Base-by-base conservation (phyloP, 2,329 filamentous ascomycete species). In the Diaporthe capsici region DNA sequence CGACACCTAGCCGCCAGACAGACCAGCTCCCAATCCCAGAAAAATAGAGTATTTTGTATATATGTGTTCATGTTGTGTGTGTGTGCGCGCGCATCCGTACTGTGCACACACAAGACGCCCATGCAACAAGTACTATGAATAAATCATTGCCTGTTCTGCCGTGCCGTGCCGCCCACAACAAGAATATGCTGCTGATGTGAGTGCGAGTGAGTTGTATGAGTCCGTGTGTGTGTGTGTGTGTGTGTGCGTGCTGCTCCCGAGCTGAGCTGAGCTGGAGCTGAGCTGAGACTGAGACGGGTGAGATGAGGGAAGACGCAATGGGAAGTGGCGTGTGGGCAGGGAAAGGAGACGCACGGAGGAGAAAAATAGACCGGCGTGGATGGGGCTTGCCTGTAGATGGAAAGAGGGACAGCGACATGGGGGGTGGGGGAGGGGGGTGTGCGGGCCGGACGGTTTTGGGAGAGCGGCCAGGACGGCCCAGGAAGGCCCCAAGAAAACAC, bases 261-360 rank as follows among this genome's bases (percentile, higher is more conserved):
- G 63, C 63, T 49, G 63, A 51, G 44, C 63, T 70, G 65, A 70
- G 65, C 65, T 68, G 65, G 65, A 68, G 65, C 65, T 53, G 65
- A 68, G 65, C 47, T 68, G 65, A 70, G 65, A 70, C 49, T 13
- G 34, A 42, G 65, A 70, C 65, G 65, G 65, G 49, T 70, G 65
- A 68, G 65, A 68, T 53, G 65, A 42, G 65, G 34, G 49, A 39
- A 70, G 65, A 70, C 65, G 49, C 49, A 70, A 70, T 55, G 22
- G 65, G 65, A 55, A 70, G 65, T 55, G 65, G 65, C 65, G 65
- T 55, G 34, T 55, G 31, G 44, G 44, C 44, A 37, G 49, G 49
- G 34, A 42, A 70, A n/a, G 47, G 17, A 55, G 31, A 49, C 51
- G 47, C 65, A 70, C 65, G 34, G 49, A 55, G 34, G 34, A 70